Evolutionary conservation across 495 filamentous ascomycete genomes (phyloP), one percentile per base, ranked within the genome.

Genomic region (Antarctomyces pellizariae): DNA sequence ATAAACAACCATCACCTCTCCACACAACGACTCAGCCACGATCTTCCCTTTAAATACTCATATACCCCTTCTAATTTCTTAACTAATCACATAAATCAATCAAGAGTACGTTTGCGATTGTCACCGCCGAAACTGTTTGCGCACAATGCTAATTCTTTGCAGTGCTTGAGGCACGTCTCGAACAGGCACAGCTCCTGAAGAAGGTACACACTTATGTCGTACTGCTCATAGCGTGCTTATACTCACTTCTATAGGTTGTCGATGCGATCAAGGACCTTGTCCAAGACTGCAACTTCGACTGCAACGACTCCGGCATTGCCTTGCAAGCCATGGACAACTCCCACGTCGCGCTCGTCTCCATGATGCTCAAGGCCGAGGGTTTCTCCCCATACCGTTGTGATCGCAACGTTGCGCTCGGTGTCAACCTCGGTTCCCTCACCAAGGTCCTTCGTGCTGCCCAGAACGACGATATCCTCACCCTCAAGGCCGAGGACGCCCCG

Each of bases 241-340:
- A 9, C 16, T 33, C 16, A 25, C 7, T 18, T 23, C 18, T 28
- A 23, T 41, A 92, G 84, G 78, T 92, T 36, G 83, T 95, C 50
- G 89, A 95, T 50, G 79, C 86, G 33, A 91, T 99, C 69, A 95
- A 92, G 54, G 89, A 99, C 43, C 70, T 99, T 15, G 86, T 99
- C 26, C 86, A 95, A 55, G 84, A 95, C 57, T 95, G 89, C 67
- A 99, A 99, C 57, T 99, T 99, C 56, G 86, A 99, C 59, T 99
- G 89, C 74, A 99, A 95, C 73, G 86, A 99, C 64, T 78, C 77
- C 36, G 86, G 86, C 27, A 84, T 99, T 49, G 82, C 82, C 28
- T 74, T 99, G 16, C 86, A 99, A 56, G 86, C 86, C 41, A 99
- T 99, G 89, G 86, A 99, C 59, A 99, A 92, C 64, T 92, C 83